Base-by-base conservation (phyloP, 805 yeast genomes). In the Kodamaea nitidulidarum region DNA sequence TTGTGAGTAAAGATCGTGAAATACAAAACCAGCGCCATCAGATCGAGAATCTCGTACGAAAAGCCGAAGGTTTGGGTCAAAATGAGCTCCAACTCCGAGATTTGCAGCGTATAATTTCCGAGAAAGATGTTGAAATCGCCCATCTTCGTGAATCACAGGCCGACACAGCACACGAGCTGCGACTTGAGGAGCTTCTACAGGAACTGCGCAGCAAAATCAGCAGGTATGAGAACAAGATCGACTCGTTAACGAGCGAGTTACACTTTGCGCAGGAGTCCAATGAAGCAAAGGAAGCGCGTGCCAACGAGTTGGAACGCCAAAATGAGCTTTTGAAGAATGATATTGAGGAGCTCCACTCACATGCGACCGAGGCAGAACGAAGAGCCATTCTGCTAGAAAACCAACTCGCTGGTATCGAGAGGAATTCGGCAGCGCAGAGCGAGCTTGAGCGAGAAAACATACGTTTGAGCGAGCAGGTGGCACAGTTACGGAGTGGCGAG, bases 201-300 rank as follows among this genome's bases (percentile, higher is more conserved):
- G 31, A 28, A 5, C 31, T 28, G 31, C 15, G 31, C 15, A 28
- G 16, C 31, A 28, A 28, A 12, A 22, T 32, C 26, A 32, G 18
- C 27, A 32, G 25, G 17, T 32, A 32, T 32, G 36, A 32, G 17
- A 18, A 20, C 16, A 30, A 37, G 30, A 37, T 37, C 35, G 40
- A 22, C 21, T 29, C 40, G 7, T 25, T 37, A 5, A 22, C 29
- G 7, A 29, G 31, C 22, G 38, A 35, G 24, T 26, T 35, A 10
- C 31, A 35, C 15, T 35, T 22, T 35, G 38, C 38, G 14, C 32
- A 35, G 24, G 38, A 35, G 3, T 35, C 38, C 5, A 35, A 35
- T n/a, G n/a, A n/a, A 4, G 12, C 12, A 4, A 25, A 25, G 10
- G 27, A 25, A n/a, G 27, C 27, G 11, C 27, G 27, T 6, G 27